Conservation (phyloP, 1,284 basidiomycete species). For the Ustilago loliicola region DNA sequence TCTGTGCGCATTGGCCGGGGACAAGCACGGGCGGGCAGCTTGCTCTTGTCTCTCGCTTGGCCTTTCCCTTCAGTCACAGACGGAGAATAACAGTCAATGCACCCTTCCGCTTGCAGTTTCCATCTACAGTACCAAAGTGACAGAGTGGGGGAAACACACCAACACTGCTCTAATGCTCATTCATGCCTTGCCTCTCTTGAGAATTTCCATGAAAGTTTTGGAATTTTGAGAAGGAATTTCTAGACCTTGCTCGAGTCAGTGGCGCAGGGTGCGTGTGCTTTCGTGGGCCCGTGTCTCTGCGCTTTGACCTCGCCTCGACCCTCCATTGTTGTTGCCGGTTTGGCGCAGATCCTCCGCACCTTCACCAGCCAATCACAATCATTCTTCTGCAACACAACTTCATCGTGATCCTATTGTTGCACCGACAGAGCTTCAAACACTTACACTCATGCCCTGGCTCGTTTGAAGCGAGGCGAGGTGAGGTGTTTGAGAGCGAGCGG, state of each 20-base stretch:
- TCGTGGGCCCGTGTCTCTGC: neutral
- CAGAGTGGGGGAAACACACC: conserved; percentile 7
- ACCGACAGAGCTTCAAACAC: neutral
- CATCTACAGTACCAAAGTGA: neutral
- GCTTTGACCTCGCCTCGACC: neutral
- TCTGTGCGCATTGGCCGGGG: conserved; percentile 11
- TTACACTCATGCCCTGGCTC: neutral
- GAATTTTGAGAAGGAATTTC: conserved; percentile 6
- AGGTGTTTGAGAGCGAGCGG: neutral
- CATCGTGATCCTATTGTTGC: too few species aligned
- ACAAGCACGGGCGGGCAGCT: neutral
- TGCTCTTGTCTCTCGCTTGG: conserved; percentile 2
- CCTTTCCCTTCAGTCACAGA: neutral
- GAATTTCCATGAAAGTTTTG: conserved; percentile 14
- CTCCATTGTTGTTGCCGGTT: neutral
- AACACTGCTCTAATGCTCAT: conserved; percentile 14
- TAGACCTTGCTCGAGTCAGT: conserved; percentile 5
- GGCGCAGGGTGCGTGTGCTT: conserved; percentile 1
- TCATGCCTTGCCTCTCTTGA: conserved; percentile 5
- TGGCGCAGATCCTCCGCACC: conserved; percentile 8
- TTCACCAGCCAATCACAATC: conserved; percentile 4
- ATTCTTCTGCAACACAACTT: too few species aligned
- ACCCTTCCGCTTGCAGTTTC: neutral
- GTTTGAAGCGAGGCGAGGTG: neutral
- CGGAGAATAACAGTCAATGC: neutral